Evolutionary conservation across 306 rosid species (phyloP), one percentile per base, ranked within the genome.

Genomic region (Cucurbita maxima): DNA sequence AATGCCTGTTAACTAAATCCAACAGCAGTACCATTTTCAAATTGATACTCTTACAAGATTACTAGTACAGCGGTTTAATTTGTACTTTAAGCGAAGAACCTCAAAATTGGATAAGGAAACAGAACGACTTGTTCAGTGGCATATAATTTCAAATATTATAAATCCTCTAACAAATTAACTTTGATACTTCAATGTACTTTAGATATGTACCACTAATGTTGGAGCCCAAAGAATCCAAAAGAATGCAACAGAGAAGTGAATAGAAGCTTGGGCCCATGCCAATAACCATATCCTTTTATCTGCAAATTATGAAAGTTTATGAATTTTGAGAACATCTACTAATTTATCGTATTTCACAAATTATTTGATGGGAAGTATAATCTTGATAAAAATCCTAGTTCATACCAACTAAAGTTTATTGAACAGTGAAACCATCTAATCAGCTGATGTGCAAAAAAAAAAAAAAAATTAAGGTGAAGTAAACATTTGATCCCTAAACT

Each of bases 201-300:
- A 67, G 22, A 67, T 19, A 44, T 73, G 41, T 94, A 94, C 99
- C 99, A 94, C 99, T 69, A 94, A 79, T n/a, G 92, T 89, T 67
- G 99, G 97, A 25, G 97, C 96, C 99, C 96, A 94, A 19, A 94
- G 88, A 74, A 91, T 83, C 99, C 99, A 94, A 76, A 91, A 86
- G 56, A 88, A 76, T 47, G 89, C 85, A 62, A 84, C 71, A 68
- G 99, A 91, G 87, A 91, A 88, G 83, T 91, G 85, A 81, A 94
- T 86, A 83, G 91, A 89, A 81, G 95, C 84, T 78, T 94, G 97
- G 81, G 96, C 97, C 89, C 89, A 89, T 53, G 82, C 90, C 86
- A 94, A 83, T 77, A 94, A 81, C 96, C 89, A 94, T 76, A 94
- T 78, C 86, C 96, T 94, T 89, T 88, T 91, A 91, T 94, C 99